phyloP scores from a whole-genome alignment of 805 yeast genomes.

The Blastobotrys mokoenaii region DNA sequence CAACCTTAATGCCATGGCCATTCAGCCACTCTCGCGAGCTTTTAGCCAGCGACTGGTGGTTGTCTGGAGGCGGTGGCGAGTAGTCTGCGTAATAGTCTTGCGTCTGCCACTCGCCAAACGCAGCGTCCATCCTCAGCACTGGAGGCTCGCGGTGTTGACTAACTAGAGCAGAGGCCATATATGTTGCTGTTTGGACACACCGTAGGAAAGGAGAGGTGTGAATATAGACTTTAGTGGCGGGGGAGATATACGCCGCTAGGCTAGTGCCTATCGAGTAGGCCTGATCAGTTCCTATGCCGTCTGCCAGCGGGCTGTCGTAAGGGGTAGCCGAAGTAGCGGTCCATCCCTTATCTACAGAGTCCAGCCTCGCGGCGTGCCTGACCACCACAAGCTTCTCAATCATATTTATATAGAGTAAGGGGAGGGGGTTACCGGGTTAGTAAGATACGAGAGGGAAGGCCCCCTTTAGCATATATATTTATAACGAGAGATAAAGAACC shows the following conservation, averaged over 20 bases:
- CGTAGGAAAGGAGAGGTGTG: slow-evolving; percentile 32
- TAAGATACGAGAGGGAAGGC: neutral
- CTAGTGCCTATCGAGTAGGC: slow-evolving; percentile 21
- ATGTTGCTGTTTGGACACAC: slow-evolving; percentile 30
- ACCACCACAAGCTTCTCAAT: slow-evolving; percentile 21
- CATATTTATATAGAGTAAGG: slow-evolving; percentile 8
- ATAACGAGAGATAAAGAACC: neutral
- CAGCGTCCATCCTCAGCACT: slow-evolving; percentile 23
- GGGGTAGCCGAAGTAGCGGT: slow-evolving; percentile 26
- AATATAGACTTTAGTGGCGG: slow-evolving; percentile 13
- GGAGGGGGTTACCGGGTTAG: neutral
- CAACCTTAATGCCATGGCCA: slow-evolving; percentile 11
- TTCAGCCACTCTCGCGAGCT: slow-evolving; percentile 12
- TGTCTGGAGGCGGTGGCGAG: slow-evolving; percentile 31
- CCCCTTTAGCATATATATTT: no score
- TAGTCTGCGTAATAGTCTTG: slow-evolving; percentile 29
- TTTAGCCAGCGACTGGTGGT: slow-evolving; percentile 22
- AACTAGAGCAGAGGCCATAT: slow-evolving; percentile 19
- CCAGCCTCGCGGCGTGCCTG: slow-evolving; percentile 30
- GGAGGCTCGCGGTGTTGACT: neutral
- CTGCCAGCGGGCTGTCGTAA: slow-evolving; percentile 32
- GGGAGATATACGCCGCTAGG: slow-evolving; percentile 8
- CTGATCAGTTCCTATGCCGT: slow-evolving; percentile 21
- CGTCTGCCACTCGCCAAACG: slow-evolving; percentile 33
- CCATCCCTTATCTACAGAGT: slow-evolving; percentile 28